These are phyloP conservation scores for Solanum microdontum DNA, from an alignment of 257 asterid species.

Conservation along the genomic window DNA sequence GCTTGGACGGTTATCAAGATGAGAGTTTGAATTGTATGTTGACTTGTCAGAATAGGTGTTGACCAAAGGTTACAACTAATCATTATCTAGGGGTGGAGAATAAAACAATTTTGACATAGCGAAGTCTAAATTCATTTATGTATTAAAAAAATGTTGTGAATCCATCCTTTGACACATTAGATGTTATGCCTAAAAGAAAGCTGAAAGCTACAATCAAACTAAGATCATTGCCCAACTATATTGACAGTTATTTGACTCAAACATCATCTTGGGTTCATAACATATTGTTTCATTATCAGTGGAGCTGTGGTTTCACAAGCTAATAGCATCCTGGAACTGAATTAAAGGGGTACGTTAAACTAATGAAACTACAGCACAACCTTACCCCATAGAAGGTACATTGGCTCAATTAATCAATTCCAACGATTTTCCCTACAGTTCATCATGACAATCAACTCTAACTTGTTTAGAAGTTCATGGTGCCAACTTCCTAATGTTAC, in stretches of 20 bases:
- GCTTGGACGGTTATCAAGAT: background rate
- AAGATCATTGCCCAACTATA: background rate
- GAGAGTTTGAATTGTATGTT: background rate
- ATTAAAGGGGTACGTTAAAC: background rate
- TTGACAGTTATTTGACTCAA: background rate
- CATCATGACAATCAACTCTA: background rate
- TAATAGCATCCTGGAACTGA: background rate
- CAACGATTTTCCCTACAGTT: background rate
- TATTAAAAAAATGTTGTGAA: background rate
- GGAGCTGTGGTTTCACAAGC: background rate
- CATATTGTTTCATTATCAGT: background rate
- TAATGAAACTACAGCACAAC: background rate
- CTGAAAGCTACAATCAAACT: background rate
- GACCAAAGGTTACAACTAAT: background rate
- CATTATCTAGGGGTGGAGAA: background rate
- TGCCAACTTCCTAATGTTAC: background rate
- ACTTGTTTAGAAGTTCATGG: background rate
- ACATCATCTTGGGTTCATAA: background rate
- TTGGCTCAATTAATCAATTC: background rate
- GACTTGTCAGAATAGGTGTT: background rate
- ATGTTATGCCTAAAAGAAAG: background rate
- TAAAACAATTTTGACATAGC: background rate
- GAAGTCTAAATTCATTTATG: background rate
- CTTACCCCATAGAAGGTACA: background rate
- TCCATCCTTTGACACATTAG: background rate